Conservation (phyloP, 306 rosid species). For the Sophora flavescens region DNA sequence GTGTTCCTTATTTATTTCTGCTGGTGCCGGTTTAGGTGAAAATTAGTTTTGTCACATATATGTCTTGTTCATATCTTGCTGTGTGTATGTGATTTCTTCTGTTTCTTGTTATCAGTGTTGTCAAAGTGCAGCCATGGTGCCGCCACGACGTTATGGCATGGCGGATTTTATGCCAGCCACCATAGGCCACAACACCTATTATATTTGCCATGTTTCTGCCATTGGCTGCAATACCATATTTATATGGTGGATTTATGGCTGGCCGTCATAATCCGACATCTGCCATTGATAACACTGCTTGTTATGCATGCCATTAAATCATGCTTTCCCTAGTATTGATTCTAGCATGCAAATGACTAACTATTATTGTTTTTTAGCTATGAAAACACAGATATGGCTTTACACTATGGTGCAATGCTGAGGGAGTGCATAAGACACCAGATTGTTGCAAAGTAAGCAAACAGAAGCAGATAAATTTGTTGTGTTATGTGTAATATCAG, state of each 20-base stretch:
- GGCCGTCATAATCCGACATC: too few species aligned
- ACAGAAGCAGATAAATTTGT: constrained; percentile 28
- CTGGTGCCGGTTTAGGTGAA: not conserved
- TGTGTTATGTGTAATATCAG: constrained; percentile 18
- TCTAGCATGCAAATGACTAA: constrained; percentile 14
- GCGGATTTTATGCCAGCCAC: too few species aligned
- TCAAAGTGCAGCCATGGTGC: too few species aligned
- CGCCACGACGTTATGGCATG: too few species aligned
- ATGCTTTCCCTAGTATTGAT: constrained; percentile 21
- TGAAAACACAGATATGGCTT: constrained; percentile 91
- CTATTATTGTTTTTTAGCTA: constrained; percentile 60
- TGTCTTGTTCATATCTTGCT: constrained; percentile 12
- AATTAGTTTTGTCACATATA: constrained; percentile 12
- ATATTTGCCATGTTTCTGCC: too few species aligned
- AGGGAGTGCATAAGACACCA: constrained; percentile 99
- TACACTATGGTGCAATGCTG: constrained; percentile 97
- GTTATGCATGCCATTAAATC: constrained; percentile 15
- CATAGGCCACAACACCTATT: too few species aligned
- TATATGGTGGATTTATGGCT: too few species aligned
- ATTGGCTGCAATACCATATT: too few species aligned
- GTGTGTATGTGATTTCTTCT: constrained; percentile 9
- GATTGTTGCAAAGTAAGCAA: constrained; percentile 87
- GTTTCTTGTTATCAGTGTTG: too few species aligned
- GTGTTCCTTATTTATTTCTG: constrained; percentile 6
- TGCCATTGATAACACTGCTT: too few species aligned